These are phyloP conservation scores for Mallotus nudiflorus DNA, from an alignment of 345 rosid genomes.

Conservation along the genomic window DNA sequence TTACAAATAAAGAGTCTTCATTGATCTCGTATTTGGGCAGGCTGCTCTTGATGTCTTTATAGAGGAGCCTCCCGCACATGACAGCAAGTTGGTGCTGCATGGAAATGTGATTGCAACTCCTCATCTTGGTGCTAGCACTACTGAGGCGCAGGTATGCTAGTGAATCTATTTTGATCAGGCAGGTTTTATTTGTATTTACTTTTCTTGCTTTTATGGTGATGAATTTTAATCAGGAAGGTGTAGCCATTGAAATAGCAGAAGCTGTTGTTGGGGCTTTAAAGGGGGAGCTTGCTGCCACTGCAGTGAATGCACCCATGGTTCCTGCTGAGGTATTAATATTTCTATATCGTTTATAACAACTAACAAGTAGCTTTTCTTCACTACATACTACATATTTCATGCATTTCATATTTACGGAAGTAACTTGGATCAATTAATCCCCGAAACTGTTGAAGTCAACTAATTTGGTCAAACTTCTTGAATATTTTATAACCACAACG, in stretches of 20 bases:
- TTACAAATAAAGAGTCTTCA: too few relatives aligned
- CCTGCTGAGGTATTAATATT: conserved; percentile 24
- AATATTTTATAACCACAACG: too few relatives aligned
- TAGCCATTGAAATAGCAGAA: conserved; percentile 23
- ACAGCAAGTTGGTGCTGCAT: conserved; percentile 29
- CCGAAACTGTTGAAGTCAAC: too few relatives aligned
- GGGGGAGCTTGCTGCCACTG: conserved; percentile 29
- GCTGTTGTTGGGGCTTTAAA: conserved; percentile 27
- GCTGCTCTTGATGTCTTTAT: conserved; percentile 33
- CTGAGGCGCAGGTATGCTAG: conserved; percentile 27
- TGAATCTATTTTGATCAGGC: background rate
- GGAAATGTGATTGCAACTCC: conserved; percentile 32
- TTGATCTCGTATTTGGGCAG: conserved; percentile 13
- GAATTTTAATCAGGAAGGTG: conserved; percentile 20
- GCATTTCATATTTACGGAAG: background rate
- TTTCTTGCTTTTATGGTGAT: background rate
- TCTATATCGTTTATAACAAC: background rate
- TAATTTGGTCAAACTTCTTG: too few relatives aligned
- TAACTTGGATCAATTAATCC: background rate
- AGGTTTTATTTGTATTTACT: background rate
- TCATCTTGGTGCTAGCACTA: conserved; percentile 32
- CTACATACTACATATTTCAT: background rate
- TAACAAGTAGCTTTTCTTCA: background rate
- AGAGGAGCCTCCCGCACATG: conserved; percentile 27
- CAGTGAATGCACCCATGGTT: conserved; percentile 32